Conservation (phyloP, 768 basidiomycete species). For the Arthromyces matolae region DNA sequence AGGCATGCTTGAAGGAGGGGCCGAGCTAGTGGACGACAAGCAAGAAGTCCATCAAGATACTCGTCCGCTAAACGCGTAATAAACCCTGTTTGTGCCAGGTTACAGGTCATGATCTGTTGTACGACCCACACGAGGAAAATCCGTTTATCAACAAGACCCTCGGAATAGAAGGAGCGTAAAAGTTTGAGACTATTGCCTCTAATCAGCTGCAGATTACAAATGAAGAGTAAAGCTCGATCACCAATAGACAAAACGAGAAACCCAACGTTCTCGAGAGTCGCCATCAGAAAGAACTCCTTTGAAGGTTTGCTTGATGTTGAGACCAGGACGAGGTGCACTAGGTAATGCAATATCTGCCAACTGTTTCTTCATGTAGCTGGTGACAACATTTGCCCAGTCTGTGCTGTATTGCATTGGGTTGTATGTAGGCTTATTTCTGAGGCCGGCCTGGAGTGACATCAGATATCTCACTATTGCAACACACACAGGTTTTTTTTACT, state of each 20-base stretch:
- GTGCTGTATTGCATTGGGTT: constrained; percentile 80
- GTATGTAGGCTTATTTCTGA: constrained; percentile 76
- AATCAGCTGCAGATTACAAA: neutral
- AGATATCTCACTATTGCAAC: constrained; percentile 3
- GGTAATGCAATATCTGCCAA: constrained; percentile 76
- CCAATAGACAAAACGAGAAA: constrained; percentile 78
- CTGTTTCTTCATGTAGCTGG: constrained; percentile 80
- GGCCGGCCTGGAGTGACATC: constrained; percentile 43
- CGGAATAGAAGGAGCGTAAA: constrained; percentile 71
- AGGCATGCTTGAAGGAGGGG: constrained; percentile 74
- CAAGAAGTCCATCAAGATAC: constrained; percentile 67
- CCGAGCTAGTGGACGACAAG: constrained; percentile 61
- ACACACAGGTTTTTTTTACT: constrained; percentile 30
- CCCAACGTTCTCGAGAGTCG: constrained; percentile 71
- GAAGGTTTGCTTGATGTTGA: constrained; percentile 83
- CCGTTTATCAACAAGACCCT: constrained; percentile 75
- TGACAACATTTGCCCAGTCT: constrained; percentile 82
- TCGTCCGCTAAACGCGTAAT: constrained; percentile 74
- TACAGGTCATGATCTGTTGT: constrained; percentile 71
- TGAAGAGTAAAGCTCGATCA: constrained; percentile 26
- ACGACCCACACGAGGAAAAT: constrained; percentile 79
- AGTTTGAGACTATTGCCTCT: constrained; percentile 52
- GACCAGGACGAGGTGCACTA: constrained; percentile 67
- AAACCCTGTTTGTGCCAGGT: constrained; percentile 80
- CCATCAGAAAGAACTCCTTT: constrained; percentile 74